phyloP scores from a whole-genome alignment of 1,284 basidiomycete species.

The Ganoderma leucocontextum region DNA sequence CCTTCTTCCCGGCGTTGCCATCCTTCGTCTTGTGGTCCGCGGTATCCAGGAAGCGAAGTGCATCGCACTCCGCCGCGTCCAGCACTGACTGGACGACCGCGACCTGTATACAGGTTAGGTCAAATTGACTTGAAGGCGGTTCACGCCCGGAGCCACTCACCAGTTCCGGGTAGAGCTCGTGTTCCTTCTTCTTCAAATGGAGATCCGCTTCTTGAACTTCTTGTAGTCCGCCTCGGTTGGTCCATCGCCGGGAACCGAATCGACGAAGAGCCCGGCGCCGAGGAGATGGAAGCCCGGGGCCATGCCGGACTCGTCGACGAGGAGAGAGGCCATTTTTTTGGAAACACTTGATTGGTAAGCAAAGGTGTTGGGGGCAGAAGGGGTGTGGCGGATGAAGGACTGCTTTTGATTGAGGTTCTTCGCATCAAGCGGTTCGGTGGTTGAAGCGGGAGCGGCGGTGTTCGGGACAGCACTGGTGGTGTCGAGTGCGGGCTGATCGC shows the following conservation, averaged over 20 bases:
- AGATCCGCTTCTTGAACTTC: neutral
- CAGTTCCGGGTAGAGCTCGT: neutral
- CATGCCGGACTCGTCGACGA: conserved; percentile 3
- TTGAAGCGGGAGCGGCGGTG: neutral
- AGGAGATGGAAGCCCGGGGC: neutral
- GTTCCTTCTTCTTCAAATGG: neutral
- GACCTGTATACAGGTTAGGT: neutral
- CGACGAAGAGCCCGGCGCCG: neutral
- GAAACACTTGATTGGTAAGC: neutral
- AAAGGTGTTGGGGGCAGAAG: neutral
- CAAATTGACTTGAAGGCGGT: neutral
- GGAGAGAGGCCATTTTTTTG: neutral
- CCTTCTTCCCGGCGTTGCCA: neutral
- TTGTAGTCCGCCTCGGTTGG: neutral
- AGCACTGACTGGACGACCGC: neutral
- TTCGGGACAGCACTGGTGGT: neutral
- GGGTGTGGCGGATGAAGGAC: neutral
- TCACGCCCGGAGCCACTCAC: neutral
- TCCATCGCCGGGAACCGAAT: neutral
- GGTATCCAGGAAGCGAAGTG: neutral
- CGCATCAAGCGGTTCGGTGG: neutral
- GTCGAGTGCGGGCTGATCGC: neutral
- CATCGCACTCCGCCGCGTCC: neutral
- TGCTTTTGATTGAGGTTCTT: neutral
- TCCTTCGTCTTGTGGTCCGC: neutral